Evolutionary conservation across 2,329 filamentous ascomycete species (phyloP), one percentile per base, ranked within the genome.

Genomic region (Epicoccum sorghinum): DNA sequence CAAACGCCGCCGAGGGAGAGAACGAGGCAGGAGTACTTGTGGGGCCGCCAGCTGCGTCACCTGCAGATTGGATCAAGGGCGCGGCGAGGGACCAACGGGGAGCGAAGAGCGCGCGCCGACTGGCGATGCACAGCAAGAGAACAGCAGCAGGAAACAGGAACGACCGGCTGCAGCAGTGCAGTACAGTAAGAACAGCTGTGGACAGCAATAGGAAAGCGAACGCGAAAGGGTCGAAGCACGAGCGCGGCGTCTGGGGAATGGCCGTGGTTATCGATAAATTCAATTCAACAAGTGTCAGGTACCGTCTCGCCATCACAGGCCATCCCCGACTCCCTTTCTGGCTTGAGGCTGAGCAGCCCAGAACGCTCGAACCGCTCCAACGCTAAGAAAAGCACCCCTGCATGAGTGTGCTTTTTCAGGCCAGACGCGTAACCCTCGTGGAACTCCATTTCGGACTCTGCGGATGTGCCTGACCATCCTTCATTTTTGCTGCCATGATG

Each of bases 251-350:
- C 40, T 22, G 52, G 36, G 46, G 41, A 47, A 54, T 29, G 44
- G 51, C 36, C 13, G 22, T 9, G 45, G 45, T 37, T 48, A 44
- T 54, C 40, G 51, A 48, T 45, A 37, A 13, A 48, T 23, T 13
- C 39, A 42, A 38, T 50, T 46, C 52, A 55, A 46, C 52, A 55
- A 50, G 46, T 50, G 46, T 38, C 52, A 55, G 52, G 52, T 55
- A 55, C 46, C 38, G 50, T 53, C 38, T 53, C 30, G 25, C 38
- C 43, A 27, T 47, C 24, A 35, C 42, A 47, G 18, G 49, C 37
- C 23, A 39, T 24, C 18, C 32, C 47, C 22, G 48, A 25, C 33
- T 45, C 40, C 45, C 51, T 44, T 40, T 35, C 27, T 48, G 47
- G 18, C 14, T 13, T 51, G 51, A 54, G 51, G 51, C 51, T 54